Evolutionary conservation across 2,329 filamentous ascomycete species (phyloP), one percentile per base, ranked within the genome.

Genomic region (Fusarium decemcellulare): DNA sequence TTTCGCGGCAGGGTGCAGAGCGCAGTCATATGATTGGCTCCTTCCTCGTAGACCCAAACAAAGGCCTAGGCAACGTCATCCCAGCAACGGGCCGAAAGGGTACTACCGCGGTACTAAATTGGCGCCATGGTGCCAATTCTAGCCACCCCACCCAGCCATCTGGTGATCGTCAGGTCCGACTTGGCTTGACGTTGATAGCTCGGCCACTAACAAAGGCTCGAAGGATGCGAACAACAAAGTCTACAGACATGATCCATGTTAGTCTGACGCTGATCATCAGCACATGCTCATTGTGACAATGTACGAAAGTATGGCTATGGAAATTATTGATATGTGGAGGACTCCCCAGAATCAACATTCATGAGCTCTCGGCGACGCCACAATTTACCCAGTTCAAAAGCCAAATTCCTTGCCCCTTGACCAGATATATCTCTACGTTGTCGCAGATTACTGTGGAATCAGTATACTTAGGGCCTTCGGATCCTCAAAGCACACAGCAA

Each of bases 11-110:
- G 56, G 59, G 42, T 65, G 58, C 40, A 51, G 29, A 65, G 65
- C 67, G 70, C 66, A 44, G 52, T n/a, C 3, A 42, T 48, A 5
- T 73, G 43, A 73, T 73, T 73, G 72, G 72, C 34, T 53, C 16
- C 39, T 52, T 37, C 52, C 44, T 46, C 30, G 32, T 39, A 14
- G 64, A 53, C 44, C 67, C 54, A 72, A 74, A 71, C 59, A 74
- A 68, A 14, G 8, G 23, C 16, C 47, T 56, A 30, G 59, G 42
- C 62, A 59, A 56, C 70, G 70, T 72, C 59, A 67, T 66, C 63
- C 69, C 43, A 44, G 58, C 59, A 66, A 68, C 63, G 65, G 61
- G 47, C 39, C 51, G 42, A 57, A 57, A 36, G 8, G 8, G 30
- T 30, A 16, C 32, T 50, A 42, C 8, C 5, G 15, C 8, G 39